phyloP scores from a whole-genome alignment of 169 alveolate genomes.

The Pseudocohnilembus persalinus region DNA sequence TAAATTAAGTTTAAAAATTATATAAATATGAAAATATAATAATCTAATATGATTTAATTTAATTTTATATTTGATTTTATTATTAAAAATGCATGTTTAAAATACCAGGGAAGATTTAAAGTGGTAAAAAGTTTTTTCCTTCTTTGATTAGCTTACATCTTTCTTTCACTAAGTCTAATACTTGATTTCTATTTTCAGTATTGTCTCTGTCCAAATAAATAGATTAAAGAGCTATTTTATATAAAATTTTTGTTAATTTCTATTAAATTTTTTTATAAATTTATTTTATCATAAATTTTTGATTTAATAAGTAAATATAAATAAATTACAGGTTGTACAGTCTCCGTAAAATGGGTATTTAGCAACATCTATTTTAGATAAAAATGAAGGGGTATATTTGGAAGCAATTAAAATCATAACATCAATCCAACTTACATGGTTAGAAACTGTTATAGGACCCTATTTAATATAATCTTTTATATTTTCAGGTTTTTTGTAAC shows the following conservation, averaged over 20 bases:
- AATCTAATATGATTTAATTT: too few relatives aligned
- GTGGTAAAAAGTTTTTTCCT: conserved; percentile 56
- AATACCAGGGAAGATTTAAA: conserved; percentile 59
- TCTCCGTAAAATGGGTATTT: conserved; percentile 32
- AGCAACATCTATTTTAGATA: conserved; percentile 33
- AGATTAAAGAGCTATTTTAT: conserved; percentile 40
- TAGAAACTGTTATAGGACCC: conserved; percentile 40
- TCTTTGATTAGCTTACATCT: conserved; percentile 49
- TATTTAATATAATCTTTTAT: background rate
- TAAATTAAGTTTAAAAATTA: too few relatives aligned
- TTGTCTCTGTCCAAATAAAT: conserved; percentile 68
- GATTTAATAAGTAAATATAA: too few relatives aligned
- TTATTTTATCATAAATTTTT: too few relatives aligned
- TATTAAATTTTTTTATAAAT: too few relatives aligned
- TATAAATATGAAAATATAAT: too few relatives aligned
- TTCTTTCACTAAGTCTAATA: conserved; percentile 42
- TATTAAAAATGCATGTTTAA: too few relatives aligned
- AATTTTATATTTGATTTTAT: too few relatives aligned
- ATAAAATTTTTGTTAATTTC: too few relatives aligned
- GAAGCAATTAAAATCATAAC: conserved; percentile 16
- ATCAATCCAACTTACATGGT: conserved; percentile 47
- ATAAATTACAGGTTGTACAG: background rate
- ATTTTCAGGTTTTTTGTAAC: background rate
- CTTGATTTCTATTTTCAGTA: conserved; percentile 48
- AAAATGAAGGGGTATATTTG: conserved; percentile 30